Conservation (phyloP, 306 rosid genomes). For the Mimosa pudica region DNA sequence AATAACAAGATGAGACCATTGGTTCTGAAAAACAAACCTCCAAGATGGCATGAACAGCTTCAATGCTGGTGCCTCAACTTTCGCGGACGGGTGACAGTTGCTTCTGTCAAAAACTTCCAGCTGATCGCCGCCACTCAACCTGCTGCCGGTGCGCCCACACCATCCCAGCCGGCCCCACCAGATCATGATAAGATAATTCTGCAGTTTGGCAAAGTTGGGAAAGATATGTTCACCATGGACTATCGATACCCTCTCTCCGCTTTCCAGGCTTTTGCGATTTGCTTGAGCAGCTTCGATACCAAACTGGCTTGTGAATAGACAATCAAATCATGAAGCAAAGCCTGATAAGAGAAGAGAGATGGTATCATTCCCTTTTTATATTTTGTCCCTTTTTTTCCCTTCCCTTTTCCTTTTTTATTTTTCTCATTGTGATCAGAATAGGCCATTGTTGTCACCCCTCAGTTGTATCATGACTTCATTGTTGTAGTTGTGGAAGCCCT, state of each 20-base stretch:
- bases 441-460: slow-evolving; percentile 47
- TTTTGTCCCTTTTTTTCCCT: not conserved
- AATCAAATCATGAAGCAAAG: slow-evolving; percentile 17
- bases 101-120: slow-evolving; percentile 89
- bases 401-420: no score
- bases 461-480: slow-evolving; percentile 41
- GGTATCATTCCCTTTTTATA: slow-evolving; percentile 12
- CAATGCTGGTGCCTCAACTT: slow-evolving; percentile 94
- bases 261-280: slow-evolving; percentile 89
- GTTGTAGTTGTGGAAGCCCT: slow-evolving; percentile 36
- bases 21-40: slow-evolving; percentile 85
- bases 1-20: slow-evolving; percentile 64
- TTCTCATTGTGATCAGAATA: slow-evolving; percentile 38
- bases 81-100: slow-evolving; percentile 82
- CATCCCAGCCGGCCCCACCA: slow-evolving; percentile 68
- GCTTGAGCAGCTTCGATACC: slow-evolving; percentile 87
- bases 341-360: slow-evolving; percentile 10
- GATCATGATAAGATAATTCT: slow-evolving; percentile 79
- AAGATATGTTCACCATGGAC: slow-evolving; percentile 93
- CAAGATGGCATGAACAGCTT: slow-evolving; percentile 86
- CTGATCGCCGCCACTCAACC: slow-evolving; percentile 74
- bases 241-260: slow-evolving; percentile 82
- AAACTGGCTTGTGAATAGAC: slow-evolving; percentile 89
- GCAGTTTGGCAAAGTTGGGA: slow-evolving; percentile 87
- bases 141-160: slow-evolving; percentile 60